phyloP scores from a whole-genome alignment of 305 asterid genomes.

The Solanum hybrid region DNA sequence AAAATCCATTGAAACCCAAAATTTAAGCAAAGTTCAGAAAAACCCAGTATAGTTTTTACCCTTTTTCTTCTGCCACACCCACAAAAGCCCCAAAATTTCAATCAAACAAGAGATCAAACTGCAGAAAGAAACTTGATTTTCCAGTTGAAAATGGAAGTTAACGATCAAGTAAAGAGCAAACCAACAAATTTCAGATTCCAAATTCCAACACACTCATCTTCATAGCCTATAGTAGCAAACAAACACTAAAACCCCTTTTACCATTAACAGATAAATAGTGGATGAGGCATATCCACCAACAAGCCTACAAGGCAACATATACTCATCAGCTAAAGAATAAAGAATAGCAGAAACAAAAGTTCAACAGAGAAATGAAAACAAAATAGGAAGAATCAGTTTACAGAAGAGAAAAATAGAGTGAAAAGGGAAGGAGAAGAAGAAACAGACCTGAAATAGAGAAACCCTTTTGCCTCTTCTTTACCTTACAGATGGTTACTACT shows the following conservation, averaged over 20 bases:
- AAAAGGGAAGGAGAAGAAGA: neutral
- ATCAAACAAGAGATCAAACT: neutral
- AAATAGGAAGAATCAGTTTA: neutral
- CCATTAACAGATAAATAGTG: neutral
- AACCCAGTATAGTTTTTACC: neutral
- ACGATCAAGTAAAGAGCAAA: neutral
- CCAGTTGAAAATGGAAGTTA: neutral
- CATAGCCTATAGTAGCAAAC: neutral
- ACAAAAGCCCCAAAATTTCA: neutral
- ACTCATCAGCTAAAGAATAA: neutral
- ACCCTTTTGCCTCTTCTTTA: neutral
- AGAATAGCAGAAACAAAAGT: neutral
- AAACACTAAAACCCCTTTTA: neutral
- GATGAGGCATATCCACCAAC: neutral
- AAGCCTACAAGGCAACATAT: neutral
- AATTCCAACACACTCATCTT: neutral
- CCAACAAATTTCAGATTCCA: neutral
- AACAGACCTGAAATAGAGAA: neutral
- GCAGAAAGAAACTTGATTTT: neutral
- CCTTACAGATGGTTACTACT: neutral
- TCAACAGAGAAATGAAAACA: neutral
- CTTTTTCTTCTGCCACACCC: neutral
- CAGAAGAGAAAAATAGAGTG: neutral
- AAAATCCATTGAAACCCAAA: neutral
- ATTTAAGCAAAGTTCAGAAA: neutral